Base-by-base conservation (phyloP, 768 basidiomycete genomes). In the Naganishia antarctica region DNA sequence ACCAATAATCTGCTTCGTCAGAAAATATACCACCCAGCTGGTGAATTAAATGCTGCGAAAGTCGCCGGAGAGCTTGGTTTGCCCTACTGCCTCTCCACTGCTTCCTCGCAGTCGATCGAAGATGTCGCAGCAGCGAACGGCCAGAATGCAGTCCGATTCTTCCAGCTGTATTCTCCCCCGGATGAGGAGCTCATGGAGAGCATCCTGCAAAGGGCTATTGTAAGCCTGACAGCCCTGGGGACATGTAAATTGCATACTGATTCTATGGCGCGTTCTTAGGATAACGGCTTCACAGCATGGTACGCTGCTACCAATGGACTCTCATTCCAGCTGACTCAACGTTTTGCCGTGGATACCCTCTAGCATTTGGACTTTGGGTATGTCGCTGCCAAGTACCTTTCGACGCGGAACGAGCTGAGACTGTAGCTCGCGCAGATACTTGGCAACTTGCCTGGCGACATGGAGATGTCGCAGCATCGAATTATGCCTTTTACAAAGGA, bases 11-110 rank as follows among this genome's bases (percentile, higher is more conserved):
- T n/a, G n/a, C n/a, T n/a, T n/a, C 46, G n/a, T 23, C 34, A 58
- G 57, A 86, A 84, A 8, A 84, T 88, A 64, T 81, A 89, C 67
- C 83, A 86, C 66, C 77, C 82, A 4, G 87, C 87, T 46, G 90
- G 81, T 0, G 91, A 92, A 71, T 76, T 87, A 25, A 88, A 85
- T 1, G 80, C 83, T 4, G 87, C 89, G 0, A 80, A 82, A 0
- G 88, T 87, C 0, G 88, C 85, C 0, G 80, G 76, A 8, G 83
- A 80, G 15, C 78, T 88, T 4, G 82, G 83, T 0, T 77, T 91
- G 4, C 86, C 88, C 0, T 86, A 82, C 70, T 85, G 87, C 68
- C 81, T 92, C 76, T 89, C 88, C 69, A 86, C 88, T 0, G 88
- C 89, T 3, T 82, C 87, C 1, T 80, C 82, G 29, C 83, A 86